Evolutionary conservation across 345 rosid species (phyloP), one percentile per base, ranked within the genome.

Genomic region (Kernera saxatilis): DNA sequence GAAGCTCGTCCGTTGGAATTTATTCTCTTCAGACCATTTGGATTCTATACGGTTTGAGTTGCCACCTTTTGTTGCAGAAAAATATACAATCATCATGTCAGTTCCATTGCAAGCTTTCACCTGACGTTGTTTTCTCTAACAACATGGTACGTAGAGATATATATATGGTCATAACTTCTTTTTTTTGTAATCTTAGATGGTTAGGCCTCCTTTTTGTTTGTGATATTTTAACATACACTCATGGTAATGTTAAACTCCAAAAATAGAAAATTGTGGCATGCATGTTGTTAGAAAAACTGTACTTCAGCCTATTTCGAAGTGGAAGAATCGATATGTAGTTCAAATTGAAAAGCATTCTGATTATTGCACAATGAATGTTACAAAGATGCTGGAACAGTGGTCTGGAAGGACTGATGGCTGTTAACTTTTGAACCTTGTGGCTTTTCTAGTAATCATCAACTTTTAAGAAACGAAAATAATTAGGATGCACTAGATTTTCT

Each of bases 21-120:
- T 54, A 3, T 37, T 69, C 41, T 54, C 22, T 69, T 36, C 23
- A n/a, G 44, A 26, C 2, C 22, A 15, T 53, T n/a, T 44, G 32
- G 52, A 35, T 53, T 69, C 8, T 53, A 36, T 45, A 21, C 1
- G 37, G 32, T 69, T 69, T 69, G 43, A 63, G 45, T 62, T 76
- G 36, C 54, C 12, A 46, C 45, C 53, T 69, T 22, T 75, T 76
- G 32, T 73, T 68, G 93, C 96, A 90, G 97, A 85, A 66, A 77
- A 68, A 27, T 70, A 82, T 84, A 35, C 60, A 79, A 65, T 68
- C 76, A 63, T 86, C 74, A 44, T 22, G 61, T 73, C 98, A 90
- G 83, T 93, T 93, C 75, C 71, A 79, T 82, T 82, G 87, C 83
- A 82, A 81, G 86, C 84, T 88, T 79, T 83, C 96, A 59, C 82